These are phyloP conservation scores for Aspergillus tubingensis DNA, from an alignment of 2,329 filamentous ascomycete genomes.

Conservation along the genomic window DNA sequence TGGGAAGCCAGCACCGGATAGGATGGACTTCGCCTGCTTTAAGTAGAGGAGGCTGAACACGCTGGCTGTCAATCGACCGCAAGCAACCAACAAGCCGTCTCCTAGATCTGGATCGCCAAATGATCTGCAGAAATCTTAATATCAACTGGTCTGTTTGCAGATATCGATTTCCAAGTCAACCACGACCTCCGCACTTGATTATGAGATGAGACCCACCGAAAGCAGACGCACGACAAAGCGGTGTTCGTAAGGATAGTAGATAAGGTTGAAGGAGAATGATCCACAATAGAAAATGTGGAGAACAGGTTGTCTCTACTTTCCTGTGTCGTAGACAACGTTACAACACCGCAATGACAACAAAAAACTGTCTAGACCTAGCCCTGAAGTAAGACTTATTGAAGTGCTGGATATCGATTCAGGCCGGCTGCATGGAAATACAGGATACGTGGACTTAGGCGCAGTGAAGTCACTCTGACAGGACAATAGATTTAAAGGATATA, in stretches of 20 bases:
- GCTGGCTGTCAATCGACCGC: constrained; percentile 12
- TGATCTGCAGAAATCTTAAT: constrained; percentile 6
- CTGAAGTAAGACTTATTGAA: neutral
- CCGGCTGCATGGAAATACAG: constrained; percentile 3
- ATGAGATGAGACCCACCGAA: neutral
- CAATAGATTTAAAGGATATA: neutral
- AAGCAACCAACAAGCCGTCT: constrained; percentile 20
- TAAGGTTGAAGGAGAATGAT: neutral
- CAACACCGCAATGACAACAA: neutral
- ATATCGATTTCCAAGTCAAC: neutral
- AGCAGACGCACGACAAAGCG: neutral
- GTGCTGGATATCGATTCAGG: neutral
- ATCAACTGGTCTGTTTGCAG: constrained; percentile 13
- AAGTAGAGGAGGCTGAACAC: constrained; percentile 30
- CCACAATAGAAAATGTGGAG: neutral
- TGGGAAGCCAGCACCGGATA: constrained; percentile 21
- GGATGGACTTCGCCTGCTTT: constrained; percentile 33
- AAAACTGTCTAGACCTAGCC: neutral
- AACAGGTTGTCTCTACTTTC: neutral
- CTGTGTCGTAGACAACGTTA: neutral
- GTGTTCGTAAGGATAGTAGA: neutral
- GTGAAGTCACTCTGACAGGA: constrained; percentile 7
- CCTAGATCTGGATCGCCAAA: neutral
- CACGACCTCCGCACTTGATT: neutral
- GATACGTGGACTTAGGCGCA: neutral